A percentile compares a stretch with the other conserved stretches of the same genome.
phyloP scores from a whole-genome alignment of 2,329 filamentous ascomycete species.

The Botrytis aclada region DNA sequence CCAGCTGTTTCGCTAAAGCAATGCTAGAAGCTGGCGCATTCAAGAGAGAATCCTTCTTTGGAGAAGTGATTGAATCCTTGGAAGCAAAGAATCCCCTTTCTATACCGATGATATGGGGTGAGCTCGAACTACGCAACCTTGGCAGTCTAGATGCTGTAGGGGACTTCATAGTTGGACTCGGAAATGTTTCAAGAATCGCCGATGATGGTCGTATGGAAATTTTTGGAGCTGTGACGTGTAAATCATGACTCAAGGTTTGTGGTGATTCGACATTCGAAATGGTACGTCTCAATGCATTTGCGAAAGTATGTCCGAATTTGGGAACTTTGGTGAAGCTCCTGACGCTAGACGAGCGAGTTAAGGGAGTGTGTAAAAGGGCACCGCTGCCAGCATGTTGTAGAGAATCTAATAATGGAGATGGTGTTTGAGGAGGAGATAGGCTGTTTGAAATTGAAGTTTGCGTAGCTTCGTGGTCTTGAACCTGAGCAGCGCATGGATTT shows the following conservation, averaged over 20 bases:
- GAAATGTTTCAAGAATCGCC: neutral
- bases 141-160: neutral
- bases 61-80: neutral
- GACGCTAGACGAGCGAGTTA: conserved; percentile 8
- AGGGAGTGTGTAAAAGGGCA: neutral
- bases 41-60: neutral
- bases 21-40: conserved; percentile 15
- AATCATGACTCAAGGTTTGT: neutral
- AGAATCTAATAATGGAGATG: neutral
- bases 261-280: conserved; percentile 11
- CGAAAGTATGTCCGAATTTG: conserved; percentile 15
- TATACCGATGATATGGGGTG: neutral
- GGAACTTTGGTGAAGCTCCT: conserved; percentile 8
- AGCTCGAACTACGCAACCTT: conserved; percentile 12
- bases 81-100: neutral
- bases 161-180: neutral
- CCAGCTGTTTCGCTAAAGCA: conserved; percentile 14
- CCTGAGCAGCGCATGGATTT: neutral
- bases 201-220: neutral
- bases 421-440: conserved; percentile 17
- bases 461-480: neutral
- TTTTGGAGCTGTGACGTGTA: neutral
- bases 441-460: neutral
- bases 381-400: neutral
- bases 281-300: conserved; percentile 15